A percentile compares a stretch with the other conserved stretches of the same genome.
Evolutionary conservation across 2,329 filamentous ascomycete genomes (phyloP).

Genomic region (Fusarium pilosicola): DNA sequence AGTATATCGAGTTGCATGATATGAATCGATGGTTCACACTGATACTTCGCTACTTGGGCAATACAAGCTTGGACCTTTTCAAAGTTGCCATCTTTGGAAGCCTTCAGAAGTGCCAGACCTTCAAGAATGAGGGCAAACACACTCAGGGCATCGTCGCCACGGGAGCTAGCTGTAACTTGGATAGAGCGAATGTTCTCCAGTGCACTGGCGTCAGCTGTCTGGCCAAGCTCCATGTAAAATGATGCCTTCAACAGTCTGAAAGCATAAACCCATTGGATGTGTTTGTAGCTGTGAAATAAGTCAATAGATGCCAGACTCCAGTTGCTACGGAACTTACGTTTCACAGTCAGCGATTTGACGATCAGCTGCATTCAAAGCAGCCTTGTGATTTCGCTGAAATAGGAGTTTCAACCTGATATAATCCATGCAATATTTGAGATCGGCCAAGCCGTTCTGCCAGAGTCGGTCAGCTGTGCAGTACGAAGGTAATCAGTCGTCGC

Average conservation of each 20-base stretch:
- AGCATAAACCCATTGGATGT: slow-evolving; percentile 78
- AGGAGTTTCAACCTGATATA: slow-evolving; percentile 77
- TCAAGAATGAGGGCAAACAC: slow-evolving; percentile 75
- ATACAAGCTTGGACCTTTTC: slow-evolving; percentile 78
- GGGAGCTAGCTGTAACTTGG: slow-evolving; percentile 65
- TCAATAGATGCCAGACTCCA: slow-evolving; percentile 15
- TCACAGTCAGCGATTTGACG: slow-evolving; percentile 74
- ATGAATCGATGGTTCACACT: slow-evolving; percentile 68
- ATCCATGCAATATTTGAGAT: slow-evolving; percentile 81
- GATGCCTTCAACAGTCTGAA: slow-evolving; percentile 79
- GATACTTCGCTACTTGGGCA: slow-evolving; percentile 77
- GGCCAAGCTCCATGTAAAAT: slow-evolving; percentile 71
- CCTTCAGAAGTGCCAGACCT: slow-evolving; percentile 74
- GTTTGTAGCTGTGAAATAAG: slow-evolving; percentile 63
- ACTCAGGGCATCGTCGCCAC: slow-evolving; percentile 71
- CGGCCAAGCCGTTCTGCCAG: slow-evolving; percentile 55
- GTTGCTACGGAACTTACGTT: slow-evolving; percentile 57
- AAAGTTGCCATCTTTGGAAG: slow-evolving; percentile 71
- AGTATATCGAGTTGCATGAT: slow-evolving; percentile 75
- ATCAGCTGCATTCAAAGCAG: slow-evolving; percentile 77
- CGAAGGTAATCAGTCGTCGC: slow-evolving; percentile 22
- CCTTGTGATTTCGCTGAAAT: slow-evolving; percentile 76
- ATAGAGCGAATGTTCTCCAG: slow-evolving; percentile 77
- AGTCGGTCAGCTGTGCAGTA: slow-evolving; percentile 41
- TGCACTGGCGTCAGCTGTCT: slow-evolving; percentile 68